Base-by-base conservation (phyloP, 805 yeast genomes). In the Cephaloascus albidus region DNA sequence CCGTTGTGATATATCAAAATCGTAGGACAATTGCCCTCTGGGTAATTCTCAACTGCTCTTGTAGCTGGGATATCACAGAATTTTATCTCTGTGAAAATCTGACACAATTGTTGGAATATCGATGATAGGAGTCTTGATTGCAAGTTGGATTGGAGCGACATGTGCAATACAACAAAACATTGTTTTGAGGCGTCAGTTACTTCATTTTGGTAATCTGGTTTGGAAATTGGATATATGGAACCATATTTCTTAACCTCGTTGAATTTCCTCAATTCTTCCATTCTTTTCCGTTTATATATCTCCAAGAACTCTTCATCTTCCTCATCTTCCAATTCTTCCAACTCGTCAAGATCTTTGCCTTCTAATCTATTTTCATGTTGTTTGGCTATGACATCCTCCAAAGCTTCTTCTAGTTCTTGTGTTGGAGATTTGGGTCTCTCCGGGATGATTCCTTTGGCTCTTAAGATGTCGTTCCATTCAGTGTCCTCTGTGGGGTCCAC, bases 401-500 rank as follows among this genome's bases (percentile, higher is more conserved):
- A 59, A 2, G 94, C 95, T 49, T 82, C 89, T 55, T 93, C 97
- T 36, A 93, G 56, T 58, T 86, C 83, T 34, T 74, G 85, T 0
- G 95, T 78, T 8, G 96, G 95, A 17, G 94, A 85, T 18, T 89
- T 88, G 20, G 94, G 87, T 50, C 83, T 80, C 53, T 85, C 88
- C 1, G 98, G 98, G 37, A 93, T 86, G 40, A 93, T 78, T 18
- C 97, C 28, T 45, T 89, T 85, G 3, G 76, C 74, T 47, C 99
- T 70, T 35, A 93, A 70, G 47, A 93, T 88, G 59, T 93, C 99
- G 56, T 93, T 93, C 98, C 99, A 93, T 59, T 93, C 98, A 0
- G 98, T 93, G 57, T 93, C 99, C 60, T 93, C 99, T 45, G 75
- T 76, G 28, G 96, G 97, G 60, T 93, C 89, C 40, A 89, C 96